Conservation (phyloP, 352 stramenopile genomes). For the Elongisporangium senticosum region DNA sequence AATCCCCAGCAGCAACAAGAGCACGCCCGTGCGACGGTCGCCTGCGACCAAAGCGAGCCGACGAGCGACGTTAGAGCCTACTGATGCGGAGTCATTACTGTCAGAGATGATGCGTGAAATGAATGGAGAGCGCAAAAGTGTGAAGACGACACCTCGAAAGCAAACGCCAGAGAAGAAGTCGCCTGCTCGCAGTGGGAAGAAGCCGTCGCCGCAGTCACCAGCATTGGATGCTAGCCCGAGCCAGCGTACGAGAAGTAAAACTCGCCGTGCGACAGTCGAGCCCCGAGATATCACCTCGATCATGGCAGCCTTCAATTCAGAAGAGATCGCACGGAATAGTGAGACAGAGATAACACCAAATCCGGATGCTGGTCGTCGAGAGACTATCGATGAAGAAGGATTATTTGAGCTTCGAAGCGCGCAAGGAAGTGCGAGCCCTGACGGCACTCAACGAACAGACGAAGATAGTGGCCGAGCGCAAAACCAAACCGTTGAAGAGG, state of each 20-base stretch:
- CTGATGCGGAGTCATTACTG: conserved; percentile 37
- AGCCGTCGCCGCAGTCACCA: background rate
- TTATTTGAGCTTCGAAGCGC: conserved; percentile 24
- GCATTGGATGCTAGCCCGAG: conserved; percentile 9
- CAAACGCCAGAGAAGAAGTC: conserved; percentile 1
- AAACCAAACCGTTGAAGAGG: background rate
- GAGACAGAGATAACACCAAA: conserved; percentile 1
- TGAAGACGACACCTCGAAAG: conserved; percentile 7
- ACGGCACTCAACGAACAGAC: background rate
- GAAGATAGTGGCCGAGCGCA: background rate
- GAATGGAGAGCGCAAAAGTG: conserved; percentile 5
- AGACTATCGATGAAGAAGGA: conserved; percentile 55
- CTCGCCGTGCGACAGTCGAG: conserved; percentile 45
- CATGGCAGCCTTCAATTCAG: conserved; percentile 1
- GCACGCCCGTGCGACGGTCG: background rate
- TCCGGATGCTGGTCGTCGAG: conserved; percentile 24
- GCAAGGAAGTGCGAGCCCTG: background rate
- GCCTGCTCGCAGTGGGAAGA: background rate
- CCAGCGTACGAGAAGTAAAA: conserved; percentile 18
- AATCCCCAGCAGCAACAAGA: background rate
- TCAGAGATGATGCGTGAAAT: conserved; percentile 26
- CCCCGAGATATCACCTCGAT: conserved; percentile 36
- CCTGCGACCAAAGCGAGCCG: conserved; percentile 5
- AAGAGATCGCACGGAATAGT: background rate
- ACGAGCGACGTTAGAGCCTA: conserved; percentile 49